phyloP scores from a whole-genome alignment of 768 basidiomycete genomes.

The Podaxis sp. region DNA sequence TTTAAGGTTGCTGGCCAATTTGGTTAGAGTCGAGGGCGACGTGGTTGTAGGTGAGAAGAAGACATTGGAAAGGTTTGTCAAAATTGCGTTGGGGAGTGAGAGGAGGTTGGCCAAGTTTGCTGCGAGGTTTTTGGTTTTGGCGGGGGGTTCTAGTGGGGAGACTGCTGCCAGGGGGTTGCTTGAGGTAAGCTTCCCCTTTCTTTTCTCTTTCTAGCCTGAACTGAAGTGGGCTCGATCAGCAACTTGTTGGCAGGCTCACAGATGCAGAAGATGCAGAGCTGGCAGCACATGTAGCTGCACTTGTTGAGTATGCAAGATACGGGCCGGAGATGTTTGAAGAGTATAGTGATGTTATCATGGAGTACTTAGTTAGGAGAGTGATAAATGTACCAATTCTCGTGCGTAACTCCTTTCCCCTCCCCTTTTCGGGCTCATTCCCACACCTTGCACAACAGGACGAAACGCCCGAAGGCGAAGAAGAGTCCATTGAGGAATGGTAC shows the following conservation, averaged over 20 bases:
- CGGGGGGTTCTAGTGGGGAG: slow-evolving; percentile 36
- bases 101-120: slow-evolving; percentile 81
- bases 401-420: slow-evolving; percentile 25
- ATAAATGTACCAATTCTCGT: slow-evolving; percentile 52
- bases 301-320: slow-evolving; percentile 69
- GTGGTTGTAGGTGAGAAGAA: slow-evolving; percentile 64
- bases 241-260: slow-evolving; percentile 49
- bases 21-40: slow-evolving; percentile 55
- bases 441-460: slow-evolving; percentile 35
- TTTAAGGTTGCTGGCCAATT: slow-evolving; percentile 72
- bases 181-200: slow-evolving; percentile 42
- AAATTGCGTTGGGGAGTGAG: slow-evolving; percentile 55
- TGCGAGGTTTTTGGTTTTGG: slow-evolving; percentile 61
- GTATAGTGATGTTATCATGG: slow-evolving; percentile 70
- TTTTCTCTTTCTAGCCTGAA: background rate
- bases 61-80: slow-evolving; percentile 57
- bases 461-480: slow-evolving; percentile 45
- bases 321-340: slow-evolving; percentile 73
- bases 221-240: slow-evolving; percentile 30
- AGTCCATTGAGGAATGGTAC: slow-evolving; percentile 62
- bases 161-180: slow-evolving; percentile 47
- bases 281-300: slow-evolving; percentile 63
- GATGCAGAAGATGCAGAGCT: slow-evolving; percentile 42
- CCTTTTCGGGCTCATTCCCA: background rate
- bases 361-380: slow-evolving; percentile 64